Evolutionary conservation across 768 basidiomycete genomes (phyloP), one percentile per base, ranked within the genome.

Genomic region (Mycena rosella): DNA sequence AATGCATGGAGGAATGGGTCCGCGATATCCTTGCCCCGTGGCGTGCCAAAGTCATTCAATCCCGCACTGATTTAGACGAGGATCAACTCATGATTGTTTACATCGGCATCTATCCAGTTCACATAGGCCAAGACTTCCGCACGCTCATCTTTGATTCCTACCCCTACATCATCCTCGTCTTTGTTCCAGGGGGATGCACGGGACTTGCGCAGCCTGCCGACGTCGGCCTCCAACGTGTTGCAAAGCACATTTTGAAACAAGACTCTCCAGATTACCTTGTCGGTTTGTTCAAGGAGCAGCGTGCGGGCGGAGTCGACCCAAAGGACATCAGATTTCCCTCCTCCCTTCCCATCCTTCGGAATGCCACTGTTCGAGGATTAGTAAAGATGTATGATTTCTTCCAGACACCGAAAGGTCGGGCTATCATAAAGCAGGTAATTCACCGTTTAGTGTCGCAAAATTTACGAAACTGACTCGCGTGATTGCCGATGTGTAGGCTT

Each of bases 151-250:
- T 58, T 38, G 5, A 32, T 0, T 14, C 44, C 3, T 58, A n/a
- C 30, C 56, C 56, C 2, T 45, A n/a, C 30, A 58, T 58, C 14
- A 58, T 58, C 10, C 15, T 58, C 9, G 47, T 58, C 56, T 58
- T 58, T 17, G 44, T 58, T 1, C 56, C 56, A 0, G 44, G 44
- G 2, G 44, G 44, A 3, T 58, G 42, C 29, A 58, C 56, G 2
- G 42, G 42, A n/a, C n/a, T n/a, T n/a, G 42, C 38, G 8, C 6
- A 18, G 4, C 10, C 38, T 9, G 14, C 38, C 38, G 8, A 14
- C 44, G 29, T 30, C n/a, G n/a, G n/a, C n/a, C n/a, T n/a, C n/a
- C n/a, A n/a, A n/a, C n/a, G n/a, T n/a, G 44, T 58, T 47, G 17
- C 56, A 3, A 58, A 58, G 40, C 56, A 58, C 17, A 44, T 45